phyloP scores from a whole-genome alignment of 805 yeast species.

The Wickerhamiella siamensis region DNA sequence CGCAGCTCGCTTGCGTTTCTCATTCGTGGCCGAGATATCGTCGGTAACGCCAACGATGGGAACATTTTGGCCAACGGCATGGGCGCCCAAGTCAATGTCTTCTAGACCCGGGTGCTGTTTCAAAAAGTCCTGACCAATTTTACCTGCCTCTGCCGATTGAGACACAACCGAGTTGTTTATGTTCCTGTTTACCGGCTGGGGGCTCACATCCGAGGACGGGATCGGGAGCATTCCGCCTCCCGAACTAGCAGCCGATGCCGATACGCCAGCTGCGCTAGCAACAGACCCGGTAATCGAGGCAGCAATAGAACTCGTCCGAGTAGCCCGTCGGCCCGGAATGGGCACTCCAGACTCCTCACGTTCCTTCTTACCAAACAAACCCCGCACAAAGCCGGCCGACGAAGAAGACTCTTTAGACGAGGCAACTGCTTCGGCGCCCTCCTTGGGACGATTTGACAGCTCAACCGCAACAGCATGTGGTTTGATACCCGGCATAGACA shows the following conservation, averaged over 20 bases:
- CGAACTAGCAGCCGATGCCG: background rate
- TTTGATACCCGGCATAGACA: conserved; percentile 20
- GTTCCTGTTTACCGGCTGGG: background rate
- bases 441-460: conserved; percentile 11
- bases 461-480: conserved; percentile 25
- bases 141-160: background rate
- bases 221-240: background rate
- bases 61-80: conserved; percentile 30
- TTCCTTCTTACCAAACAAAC: conserved; percentile 4
- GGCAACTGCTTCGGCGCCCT: background rate
- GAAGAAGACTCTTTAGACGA: conserved; percentile 2
- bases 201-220: background rate
- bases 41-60: conserved; percentile 34
- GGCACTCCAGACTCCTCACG: conserved; percentile 1
- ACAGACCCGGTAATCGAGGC: background rate
- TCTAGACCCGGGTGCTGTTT: conserved; percentile 17
- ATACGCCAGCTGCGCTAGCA: background rate
- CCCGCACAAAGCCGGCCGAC: background rate
- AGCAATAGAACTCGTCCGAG: conserved; percentile 1
- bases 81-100: conserved; percentile 26
- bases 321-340: conserved; percentile 2
- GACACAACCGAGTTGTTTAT: background rate
- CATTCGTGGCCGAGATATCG: conserved; percentile 37
- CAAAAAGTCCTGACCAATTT: background rate
- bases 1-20: conserved; percentile 66